A percentile compares a stretch with the other conserved stretches of the same genome.
These are phyloP conservation scores for Calonectria crousiana DNA, from an alignment of 2,329 filamentous ascomycete genomes.

Conservation along the genomic window DNA sequence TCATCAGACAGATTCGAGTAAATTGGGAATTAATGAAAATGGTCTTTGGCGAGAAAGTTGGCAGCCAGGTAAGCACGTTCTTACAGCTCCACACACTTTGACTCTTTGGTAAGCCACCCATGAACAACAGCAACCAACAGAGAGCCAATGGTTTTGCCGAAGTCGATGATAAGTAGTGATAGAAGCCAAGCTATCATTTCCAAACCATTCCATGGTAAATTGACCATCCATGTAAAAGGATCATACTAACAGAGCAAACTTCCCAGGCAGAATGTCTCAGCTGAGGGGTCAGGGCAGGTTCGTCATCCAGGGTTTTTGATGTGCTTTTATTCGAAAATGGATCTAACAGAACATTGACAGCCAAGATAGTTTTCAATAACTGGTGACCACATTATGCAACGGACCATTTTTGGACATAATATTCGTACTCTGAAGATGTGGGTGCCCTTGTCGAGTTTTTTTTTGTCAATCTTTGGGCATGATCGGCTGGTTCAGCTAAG, in stretches of 20 bases:
- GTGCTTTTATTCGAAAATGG: neutral
- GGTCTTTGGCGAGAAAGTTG: neutral
- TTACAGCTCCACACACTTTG: too few relatives aligned
- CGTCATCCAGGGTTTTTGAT: neutral
- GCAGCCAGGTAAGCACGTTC: neutral
- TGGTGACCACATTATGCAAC: neutral
- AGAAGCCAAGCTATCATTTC: neutral
- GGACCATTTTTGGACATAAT: neutral
- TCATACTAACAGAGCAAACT: neutral
- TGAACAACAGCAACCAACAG: neutral
- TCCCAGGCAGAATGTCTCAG: neutral
- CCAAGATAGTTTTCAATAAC: neutral
- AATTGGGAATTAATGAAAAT: neutral
- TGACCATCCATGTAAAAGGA: neutral
- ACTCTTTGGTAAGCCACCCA: neutral
- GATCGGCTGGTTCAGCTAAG: neutral
- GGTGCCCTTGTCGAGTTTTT: neutral
- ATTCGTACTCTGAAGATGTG: neutral
- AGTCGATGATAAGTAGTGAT: neutral
- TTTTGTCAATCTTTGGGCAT: neutral
- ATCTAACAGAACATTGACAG: neutral
- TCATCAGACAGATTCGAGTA: neutral
- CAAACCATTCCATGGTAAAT: neutral
- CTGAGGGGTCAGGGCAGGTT: neutral
- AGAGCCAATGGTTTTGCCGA: neutral